A percentile compares a stretch with the other conserved stretches of the same genome.
These are phyloP conservation scores for Cetraspora pellucida DNA, from an alignment of 192 early-diverging fungal genomes.

Conservation along the genomic window DNA sequence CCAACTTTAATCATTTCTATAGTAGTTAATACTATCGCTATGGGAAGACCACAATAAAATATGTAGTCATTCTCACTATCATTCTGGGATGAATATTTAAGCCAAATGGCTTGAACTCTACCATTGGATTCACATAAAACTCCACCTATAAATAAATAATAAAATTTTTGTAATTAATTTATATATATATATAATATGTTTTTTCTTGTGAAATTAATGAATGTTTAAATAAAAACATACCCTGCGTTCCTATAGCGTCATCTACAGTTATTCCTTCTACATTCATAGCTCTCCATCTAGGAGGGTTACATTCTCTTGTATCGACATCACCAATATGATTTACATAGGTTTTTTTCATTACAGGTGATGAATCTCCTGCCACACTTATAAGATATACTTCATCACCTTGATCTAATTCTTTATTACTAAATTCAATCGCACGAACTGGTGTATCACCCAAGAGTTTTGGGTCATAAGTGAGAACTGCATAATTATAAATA, in stretches of 20 bases:
- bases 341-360: slow-evolving; percentile 66
- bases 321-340: slow-evolving; percentile 64
- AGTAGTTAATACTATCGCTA: slow-evolving; percentile 51
- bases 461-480: slow-evolving; percentile 77
- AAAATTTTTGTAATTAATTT: no score
- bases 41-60: slow-evolving; percentile 61
- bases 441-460: slow-evolving; percentile 77
- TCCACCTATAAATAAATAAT: slow-evolving; percentile 47
- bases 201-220: neutral
- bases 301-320: slow-evolving; percentile 70
- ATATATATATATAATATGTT: no score
- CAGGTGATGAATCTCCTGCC: slow-evolving; percentile 53
- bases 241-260: slow-evolving; percentile 66
- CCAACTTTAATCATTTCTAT: slow-evolving; percentile 52
- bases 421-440: slow-evolving; percentile 60
- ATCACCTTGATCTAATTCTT: slow-evolving; percentile 67
- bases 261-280: slow-evolving; percentile 68
- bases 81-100: slow-evolving; percentile 74
- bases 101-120: slow-evolving; percentile 63
- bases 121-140: slow-evolving; percentile 64
- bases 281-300: slow-evolving; percentile 61
- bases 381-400: slow-evolving; percentile 57
- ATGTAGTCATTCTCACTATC: slow-evolving; percentile 64
- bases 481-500: slow-evolving; percentile 82
- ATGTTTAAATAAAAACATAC: neutral